A percentile compares a stretch with the other conserved stretches of the same genome.
Conservation (phyloP, 306 rosid genomes). For the Mimosa pudica region DNA sequence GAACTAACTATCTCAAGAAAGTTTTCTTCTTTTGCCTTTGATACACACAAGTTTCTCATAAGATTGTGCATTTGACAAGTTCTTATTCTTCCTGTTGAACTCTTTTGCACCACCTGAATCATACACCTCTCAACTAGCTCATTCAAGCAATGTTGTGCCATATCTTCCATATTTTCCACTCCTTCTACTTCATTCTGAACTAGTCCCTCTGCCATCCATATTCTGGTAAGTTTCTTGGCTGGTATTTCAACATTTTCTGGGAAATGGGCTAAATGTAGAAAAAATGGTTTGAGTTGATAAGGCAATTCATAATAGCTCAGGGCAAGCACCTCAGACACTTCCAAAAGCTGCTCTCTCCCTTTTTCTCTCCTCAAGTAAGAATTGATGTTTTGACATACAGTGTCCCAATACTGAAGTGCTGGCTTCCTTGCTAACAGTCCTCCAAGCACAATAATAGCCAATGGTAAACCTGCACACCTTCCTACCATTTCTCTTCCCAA, state of each 20-base stretch:
- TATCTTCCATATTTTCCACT: constrained; percentile 42
- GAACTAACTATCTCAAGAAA: constrained; percentile 44
- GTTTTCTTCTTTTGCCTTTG: constrained; percentile 50
- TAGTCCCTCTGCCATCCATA: constrained; percentile 69
- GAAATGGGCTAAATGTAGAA: constrained; percentile 53
- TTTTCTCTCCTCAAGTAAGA: constrained; percentile 44
- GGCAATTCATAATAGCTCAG: constrained; percentile 61
- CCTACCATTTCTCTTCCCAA: constrained; percentile 60
- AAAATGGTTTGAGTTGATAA: constrained; percentile 58
- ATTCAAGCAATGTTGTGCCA: constrained; percentile 43
- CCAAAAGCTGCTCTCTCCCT: constrained; percentile 42
- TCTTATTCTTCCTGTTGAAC: constrained; percentile 52
- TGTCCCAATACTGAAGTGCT: constrained; percentile 51
- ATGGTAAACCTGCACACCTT: constrained; percentile 62
- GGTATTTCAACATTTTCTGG: constrained; percentile 59
- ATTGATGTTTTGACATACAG: constrained; percentile 43
- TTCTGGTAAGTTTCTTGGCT: constrained; percentile 44
- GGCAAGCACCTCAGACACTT: constrained; percentile 46
- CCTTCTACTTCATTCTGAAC: constrained; percentile 38
- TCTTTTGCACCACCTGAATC: constrained; percentile 44
- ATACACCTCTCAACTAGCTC: constrained; percentile 53
- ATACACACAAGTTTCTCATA: constrained; percentile 50
- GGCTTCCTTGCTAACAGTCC: constrained; percentile 61
- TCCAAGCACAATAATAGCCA: constrained; percentile 62
- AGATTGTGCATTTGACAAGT: constrained; percentile 56